These are phyloP conservation scores for Immersiporthe knoxdaviesiana DNA, from an alignment of 2,329 filamentous ascomycete genomes.

Conservation along the genomic window DNA sequence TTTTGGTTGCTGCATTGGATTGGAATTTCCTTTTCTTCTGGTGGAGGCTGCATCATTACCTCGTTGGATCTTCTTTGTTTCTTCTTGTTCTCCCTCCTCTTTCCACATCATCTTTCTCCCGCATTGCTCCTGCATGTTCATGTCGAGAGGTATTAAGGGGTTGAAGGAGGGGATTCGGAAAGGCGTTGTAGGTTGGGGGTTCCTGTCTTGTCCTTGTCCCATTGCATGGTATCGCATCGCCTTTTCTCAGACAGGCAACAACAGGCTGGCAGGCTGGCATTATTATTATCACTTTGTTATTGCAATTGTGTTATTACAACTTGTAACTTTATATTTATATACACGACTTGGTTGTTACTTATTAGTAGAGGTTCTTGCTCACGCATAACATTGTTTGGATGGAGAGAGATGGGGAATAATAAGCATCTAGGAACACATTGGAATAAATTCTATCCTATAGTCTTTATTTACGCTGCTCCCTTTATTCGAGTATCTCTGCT, in stretches of 20 bases:
- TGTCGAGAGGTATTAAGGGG: too few species aligned
- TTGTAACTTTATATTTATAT: neutral
- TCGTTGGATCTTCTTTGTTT: neutral
- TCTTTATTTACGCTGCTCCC: neutral
- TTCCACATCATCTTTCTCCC: too few species aligned
- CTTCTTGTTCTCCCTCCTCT: too few species aligned
- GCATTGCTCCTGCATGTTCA: too few species aligned
- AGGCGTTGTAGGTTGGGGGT: neutral
- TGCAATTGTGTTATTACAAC: neutral
- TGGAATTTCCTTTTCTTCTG: neutral
- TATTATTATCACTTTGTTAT: neutral
- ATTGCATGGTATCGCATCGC: neutral
- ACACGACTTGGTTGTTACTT: neutral
- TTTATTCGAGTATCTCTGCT: neutral
- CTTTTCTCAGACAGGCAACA: conserved; percentile 5
- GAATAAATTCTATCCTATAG: neutral
- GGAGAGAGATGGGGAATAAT: neutral
- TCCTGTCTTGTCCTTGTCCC: neutral
- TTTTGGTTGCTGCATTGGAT: neutral
- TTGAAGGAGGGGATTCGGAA: neutral
- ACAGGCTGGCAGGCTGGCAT: neutral
- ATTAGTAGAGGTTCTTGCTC: conserved; percentile 26
- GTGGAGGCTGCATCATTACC: neutral
- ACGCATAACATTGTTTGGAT: conserved; percentile 14
- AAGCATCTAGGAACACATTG: neutral